Percentiles rank a stretch among this genome's conserved stretches.
phyloP scores from a whole-genome alignment of 768 basidiomycete genomes.

The Mycena galericulata region DNA sequence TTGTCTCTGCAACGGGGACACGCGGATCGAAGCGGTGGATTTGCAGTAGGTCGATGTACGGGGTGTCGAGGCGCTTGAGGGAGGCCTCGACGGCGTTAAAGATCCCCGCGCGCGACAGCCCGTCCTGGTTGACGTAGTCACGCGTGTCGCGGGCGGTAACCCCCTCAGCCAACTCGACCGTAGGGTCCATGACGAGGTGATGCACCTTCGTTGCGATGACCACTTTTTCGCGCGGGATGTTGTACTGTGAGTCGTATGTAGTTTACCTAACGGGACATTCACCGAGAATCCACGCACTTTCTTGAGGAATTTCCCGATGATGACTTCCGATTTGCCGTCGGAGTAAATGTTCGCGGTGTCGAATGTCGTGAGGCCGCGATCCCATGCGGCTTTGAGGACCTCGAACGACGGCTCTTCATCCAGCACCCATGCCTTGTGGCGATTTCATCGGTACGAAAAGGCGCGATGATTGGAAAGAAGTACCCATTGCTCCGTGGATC shows the following conservation, averaged over 20 bases:
- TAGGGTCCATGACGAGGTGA: slow-evolving; percentile 15
- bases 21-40: slow-evolving; percentile 54
- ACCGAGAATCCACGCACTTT: neutral
- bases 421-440: too few relatives aligned
- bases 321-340: slow-evolving; percentile 52
- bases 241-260: slow-evolving; percentile 31
- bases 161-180: slow-evolving; percentile 22
- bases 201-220: slow-evolving; percentile 39
- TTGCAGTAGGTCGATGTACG: slow-evolving; percentile 53
- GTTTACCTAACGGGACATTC: neutral
- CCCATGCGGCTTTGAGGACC: slow-evolving; percentile 61
- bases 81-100: slow-evolving; percentile 50
- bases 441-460: too few relatives aligned
- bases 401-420: slow-evolving; percentile 51
- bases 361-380: slow-evolving; percentile 50
- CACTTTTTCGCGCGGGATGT: slow-evolving; percentile 38
- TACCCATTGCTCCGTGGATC: too few relatives aligned
- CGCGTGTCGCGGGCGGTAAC: neutral
- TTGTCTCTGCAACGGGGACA: slow-evolving; percentile 53
- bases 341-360: slow-evolving; percentile 53
- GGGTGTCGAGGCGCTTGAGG: slow-evolving; percentile 42
- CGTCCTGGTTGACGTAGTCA: slow-evolving; percentile 39
- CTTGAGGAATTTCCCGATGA: slow-evolving; percentile 54
- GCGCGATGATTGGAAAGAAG: too few relatives aligned
- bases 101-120: slow-evolving; percentile 43